Evolutionary conservation across 805 yeast genomes (phyloP).

Genomic region (Teunomyces pallodes): DNA sequence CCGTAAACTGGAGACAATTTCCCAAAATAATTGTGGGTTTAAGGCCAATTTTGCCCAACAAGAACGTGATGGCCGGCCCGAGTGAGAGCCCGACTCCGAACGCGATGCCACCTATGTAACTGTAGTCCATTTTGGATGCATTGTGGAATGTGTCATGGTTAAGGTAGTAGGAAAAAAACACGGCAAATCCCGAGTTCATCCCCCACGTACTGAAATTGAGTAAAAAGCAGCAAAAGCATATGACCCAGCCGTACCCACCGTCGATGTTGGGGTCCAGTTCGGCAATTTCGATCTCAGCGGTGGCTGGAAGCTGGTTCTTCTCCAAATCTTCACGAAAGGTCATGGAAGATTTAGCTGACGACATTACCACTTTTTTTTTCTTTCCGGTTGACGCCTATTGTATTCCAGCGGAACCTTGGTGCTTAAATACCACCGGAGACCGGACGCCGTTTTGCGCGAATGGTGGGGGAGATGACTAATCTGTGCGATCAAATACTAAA

Average conservation of each 20-base stretch:
- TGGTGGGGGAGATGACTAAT: not conserved
- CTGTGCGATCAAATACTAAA: not conserved
- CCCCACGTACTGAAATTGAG: conserved; percentile 25
- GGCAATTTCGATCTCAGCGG: not conserved
- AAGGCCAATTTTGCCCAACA: conserved; percentile 17
- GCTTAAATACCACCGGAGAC: not conserved
- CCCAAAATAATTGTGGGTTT: conserved; percentile 16
- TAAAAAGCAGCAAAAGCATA: conserved; percentile 18
- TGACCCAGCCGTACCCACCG: conserved; percentile 25
- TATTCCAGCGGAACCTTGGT: not conserved
- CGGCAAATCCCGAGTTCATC: conserved; percentile 24
- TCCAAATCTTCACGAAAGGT: not conserved
- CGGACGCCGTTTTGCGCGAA: not conserved
- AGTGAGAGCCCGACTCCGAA: conserved; percentile 21
- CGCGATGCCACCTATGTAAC: conserved; percentile 23
- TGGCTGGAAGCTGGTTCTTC: not conserved
- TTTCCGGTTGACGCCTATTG: not conserved
- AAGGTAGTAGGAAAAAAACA: conserved; percentile 19
- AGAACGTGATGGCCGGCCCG: conserved; percentile 17
- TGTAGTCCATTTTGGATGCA: conserved; percentile 22
- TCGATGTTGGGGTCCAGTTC: conserved; percentile 11
- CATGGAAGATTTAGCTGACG: not conserved
- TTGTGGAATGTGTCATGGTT: conserved; percentile 17
- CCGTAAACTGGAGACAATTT: conserved; percentile 18
- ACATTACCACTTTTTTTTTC: not conserved